phyloP scores from a whole-genome alignment of 2,329 filamentous ascomycete species.

The Ceratocystis alfenasii region DNA sequence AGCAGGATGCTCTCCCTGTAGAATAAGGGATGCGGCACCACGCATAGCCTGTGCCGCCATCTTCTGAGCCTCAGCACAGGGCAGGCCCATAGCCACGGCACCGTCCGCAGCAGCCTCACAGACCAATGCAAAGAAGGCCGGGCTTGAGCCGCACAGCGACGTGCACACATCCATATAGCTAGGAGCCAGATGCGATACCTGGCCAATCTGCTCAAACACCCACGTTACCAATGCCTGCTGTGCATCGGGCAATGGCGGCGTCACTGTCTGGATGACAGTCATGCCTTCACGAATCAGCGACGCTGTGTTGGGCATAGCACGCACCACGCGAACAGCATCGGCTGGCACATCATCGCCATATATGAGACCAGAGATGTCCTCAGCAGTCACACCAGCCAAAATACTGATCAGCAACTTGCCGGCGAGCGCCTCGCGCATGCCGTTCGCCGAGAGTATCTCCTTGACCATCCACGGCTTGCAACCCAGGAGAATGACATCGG shows the following conservation, averaged over 20 bases:
- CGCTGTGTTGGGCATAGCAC: constrained; percentile 78
- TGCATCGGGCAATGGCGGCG: constrained; percentile 43
- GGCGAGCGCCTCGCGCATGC: constrained; percentile 58
- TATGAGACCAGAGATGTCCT: constrained; percentile 54
- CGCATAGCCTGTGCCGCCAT: constrained; percentile 74
- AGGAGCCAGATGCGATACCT: constrained; percentile 55
- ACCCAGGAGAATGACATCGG: constrained; percentile 62
- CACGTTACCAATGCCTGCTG: constrained; percentile 52
- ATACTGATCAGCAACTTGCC: constrained; percentile 77
- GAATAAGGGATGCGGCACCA: constrained; percentile 56
- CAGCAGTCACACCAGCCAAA: constrained; percentile 60
- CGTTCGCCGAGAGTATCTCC: constrained; percentile 53
- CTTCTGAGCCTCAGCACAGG: constrained; percentile 56
- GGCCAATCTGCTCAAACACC: constrained; percentile 65
- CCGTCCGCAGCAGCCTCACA: constrained; percentile 66
- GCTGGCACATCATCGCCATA: constrained; percentile 41
- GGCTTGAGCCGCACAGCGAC: constrained; percentile 61
- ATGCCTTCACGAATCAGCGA: constrained; percentile 67
- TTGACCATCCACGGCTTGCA: constrained; percentile 71
- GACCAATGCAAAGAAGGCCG: constrained; percentile 64
- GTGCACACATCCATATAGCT: constrained; percentile 61
- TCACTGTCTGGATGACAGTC: constrained; percentile 60
- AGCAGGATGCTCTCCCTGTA: constrained; percentile 62
- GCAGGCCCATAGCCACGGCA: constrained; percentile 66
- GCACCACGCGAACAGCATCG: constrained; percentile 50